These are phyloP conservation scores for Camellia lanceoleosa DNA, from an alignment of 148 eudicot genomes.

Conservation along the genomic window DNA sequence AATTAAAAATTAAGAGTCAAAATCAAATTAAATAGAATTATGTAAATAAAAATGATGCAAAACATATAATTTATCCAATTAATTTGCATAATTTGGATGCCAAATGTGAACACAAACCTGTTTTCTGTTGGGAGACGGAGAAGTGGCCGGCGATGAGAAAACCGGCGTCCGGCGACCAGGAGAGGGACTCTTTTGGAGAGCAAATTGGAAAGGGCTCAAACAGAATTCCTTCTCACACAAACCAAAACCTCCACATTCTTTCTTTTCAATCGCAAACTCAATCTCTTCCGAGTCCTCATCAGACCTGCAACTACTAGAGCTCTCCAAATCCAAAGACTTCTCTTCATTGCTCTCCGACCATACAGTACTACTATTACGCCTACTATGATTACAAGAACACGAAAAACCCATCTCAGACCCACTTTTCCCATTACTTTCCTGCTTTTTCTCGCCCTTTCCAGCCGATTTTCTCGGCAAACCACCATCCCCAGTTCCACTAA, in stretches of 20 bases:
- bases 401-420: too few relatives aligned
- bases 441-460: too few relatives aligned
- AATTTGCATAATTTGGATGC: not conserved
- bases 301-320: constrained; percentile 41
- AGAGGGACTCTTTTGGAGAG: constrained; percentile 44
- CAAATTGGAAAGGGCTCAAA: constrained; percentile 65
- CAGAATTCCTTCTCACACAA: constrained; percentile 37
- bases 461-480: constrained; percentile 1
- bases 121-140: constrained; percentile 43
- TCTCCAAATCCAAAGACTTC: constrained; percentile 50
- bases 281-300: constrained; percentile 24
- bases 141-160: constrained; percentile 51
- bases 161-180: constrained; percentile 45
- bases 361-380: constrained; percentile 37
- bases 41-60: too few relatives aligned
- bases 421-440: too few relatives aligned
- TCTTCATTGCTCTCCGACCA: constrained; percentile 45
- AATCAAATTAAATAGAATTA: too few relatives aligned
- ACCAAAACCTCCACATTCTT: constrained; percentile 26
- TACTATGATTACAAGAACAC: constrained; percentile 24
- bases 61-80: too few relatives aligned
- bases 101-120: constrained; percentile 40
- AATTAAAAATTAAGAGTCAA: too few relatives aligned
- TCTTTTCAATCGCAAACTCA: constrained; percentile 9
- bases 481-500: not conserved